Percentiles rank a stretch among this genome's conserved stretches.
Evolutionary conservation across 2,329 filamentous ascomycete species (phyloP).

Genomic region (Drechslerella coelobrocha): DNA sequence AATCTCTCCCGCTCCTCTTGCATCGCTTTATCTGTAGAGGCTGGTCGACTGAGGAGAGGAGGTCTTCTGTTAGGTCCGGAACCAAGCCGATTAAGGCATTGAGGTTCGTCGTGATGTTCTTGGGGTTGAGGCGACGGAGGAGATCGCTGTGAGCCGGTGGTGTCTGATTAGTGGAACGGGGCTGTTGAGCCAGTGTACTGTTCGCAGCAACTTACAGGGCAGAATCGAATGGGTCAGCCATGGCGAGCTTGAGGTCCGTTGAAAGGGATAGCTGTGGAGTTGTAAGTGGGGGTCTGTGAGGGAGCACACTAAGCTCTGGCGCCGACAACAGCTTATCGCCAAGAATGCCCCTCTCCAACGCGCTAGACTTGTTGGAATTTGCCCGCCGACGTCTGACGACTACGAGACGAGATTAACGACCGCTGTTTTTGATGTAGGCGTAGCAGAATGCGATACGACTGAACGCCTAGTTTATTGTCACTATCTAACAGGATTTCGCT

Average conservation of each 20-base stretch:
- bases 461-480: too few relatives aligned
- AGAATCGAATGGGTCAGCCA: conserved; percentile 72
- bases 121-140: conserved; percentile 94
- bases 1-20: conserved; percentile 87
- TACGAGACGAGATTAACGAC: background rate
- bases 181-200: background rate
- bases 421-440: too few relatives aligned
- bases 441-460: too few relatives aligned
- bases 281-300: conserved; percentile 20
- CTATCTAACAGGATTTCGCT: too few relatives aligned
- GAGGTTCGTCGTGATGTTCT: conserved; percentile 86
- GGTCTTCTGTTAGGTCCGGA: conserved; percentile 92
- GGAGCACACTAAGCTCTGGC: conserved; percentile 32
- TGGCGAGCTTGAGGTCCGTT: conserved; percentile 60
- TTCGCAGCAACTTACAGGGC: conserved; percentile 68
- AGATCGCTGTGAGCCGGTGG: conserved; percentile 73
- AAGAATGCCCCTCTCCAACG: conserved; percentile 40
- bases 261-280: background rate
- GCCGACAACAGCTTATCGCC: conserved; percentile 48
- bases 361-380: background rate
- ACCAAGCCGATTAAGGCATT: conserved; percentile 85
- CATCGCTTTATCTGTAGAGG: conserved; percentile 86
- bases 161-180: conserved; percentile 18
- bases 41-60: conserved; percentile 96
- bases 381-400: background rate